Base-by-base conservation (phyloP, 176 grass and related monocot species). In the Oryza meridionalis region DNA sequence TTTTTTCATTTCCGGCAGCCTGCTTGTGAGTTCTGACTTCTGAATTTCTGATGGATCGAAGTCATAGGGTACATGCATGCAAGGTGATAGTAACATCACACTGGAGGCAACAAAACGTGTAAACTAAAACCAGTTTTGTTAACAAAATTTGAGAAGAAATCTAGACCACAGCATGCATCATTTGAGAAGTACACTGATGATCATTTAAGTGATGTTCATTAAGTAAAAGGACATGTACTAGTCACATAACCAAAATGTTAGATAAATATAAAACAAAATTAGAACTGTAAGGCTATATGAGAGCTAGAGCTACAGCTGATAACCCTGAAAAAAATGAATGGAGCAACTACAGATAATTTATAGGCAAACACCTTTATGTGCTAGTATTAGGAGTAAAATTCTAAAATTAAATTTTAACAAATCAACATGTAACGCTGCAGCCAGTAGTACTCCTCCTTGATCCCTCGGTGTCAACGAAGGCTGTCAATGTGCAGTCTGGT, bases 31-130 rank as follows among this genome's bases (percentile, higher is more conserved):
- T 50, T 21, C 44, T 38, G 37, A 38, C 37, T 7, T 38, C 37
- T 7, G 37, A 38, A 38, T 38, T 38, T 38, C 37, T 53, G 68
- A 85, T 13, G 49, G 16, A 74, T 77, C 73, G 46, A n/a, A n/a
- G 67, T 84, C 63, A 29, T 77, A 65, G 47, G 26, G 11, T 19
- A 29, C 49, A 73, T 11, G 38, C 4, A 49, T 10, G 22, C 82
- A 59, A 49, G 8, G 1, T 70, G 83, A 85, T 50, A 85, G 83
- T 45, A 70, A 85, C 74, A 44, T 42, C 65, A 77, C 45, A 61
- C 32, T 31, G 37, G 19, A n/a, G 45, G 9, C 11, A 40, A 44
- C 27, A 7, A 7, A 1, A 14, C 19, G 53, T 21, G 17, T 58
- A 58, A 13, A 15, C 1, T 19, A 68, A 77, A 43, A 55, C 67